These are phyloP conservation scores for Calonectria fujianensis DNA, from an alignment of 2,329 filamentous ascomycete species.

Conservation along the genomic window DNA sequence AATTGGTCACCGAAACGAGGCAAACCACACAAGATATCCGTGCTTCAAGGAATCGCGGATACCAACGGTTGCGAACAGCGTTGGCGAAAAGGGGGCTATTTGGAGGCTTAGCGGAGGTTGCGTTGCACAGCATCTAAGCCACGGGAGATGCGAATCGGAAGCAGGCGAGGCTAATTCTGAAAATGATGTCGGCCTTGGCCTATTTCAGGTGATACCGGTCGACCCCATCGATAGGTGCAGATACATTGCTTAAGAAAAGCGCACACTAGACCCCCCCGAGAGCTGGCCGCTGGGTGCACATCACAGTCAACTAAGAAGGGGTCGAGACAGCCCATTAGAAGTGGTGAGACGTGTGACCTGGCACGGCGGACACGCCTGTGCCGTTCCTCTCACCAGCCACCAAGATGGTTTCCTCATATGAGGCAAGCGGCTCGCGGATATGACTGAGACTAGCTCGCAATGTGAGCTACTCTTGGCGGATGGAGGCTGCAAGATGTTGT, in stretches of 20 bases:
- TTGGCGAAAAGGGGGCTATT: not conserved
- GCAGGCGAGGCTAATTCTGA: constrained; percentile 17
- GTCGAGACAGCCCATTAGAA: constrained; percentile 21
- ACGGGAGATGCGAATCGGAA: constrained; percentile 8
- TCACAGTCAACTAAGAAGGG: constrained; percentile 3
- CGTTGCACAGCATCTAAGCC: constrained; percentile 29
- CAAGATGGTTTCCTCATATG: not conserved
- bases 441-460: constrained; percentile 19
- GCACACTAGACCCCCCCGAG: not conserved
- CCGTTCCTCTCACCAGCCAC: not conserved
- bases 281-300: not conserved
- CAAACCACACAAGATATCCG: not conserved
- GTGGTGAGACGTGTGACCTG: constrained; percentile 30
- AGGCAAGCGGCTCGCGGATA: constrained; percentile 22
- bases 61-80: constrained; percentile 24
- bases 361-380: not conserved
- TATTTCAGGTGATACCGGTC: constrained; percentile 12
- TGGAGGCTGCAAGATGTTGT: constrained; percentile 6
- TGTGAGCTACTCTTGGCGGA: not conserved
- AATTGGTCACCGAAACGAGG: constrained; percentile 7
- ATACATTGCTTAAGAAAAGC: constrained; percentile 1
- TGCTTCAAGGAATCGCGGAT: not conserved
- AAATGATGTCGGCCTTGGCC: constrained; percentile 12
- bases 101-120: constrained; percentile 24
- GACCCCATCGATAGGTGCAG: not conserved